Percentiles rank a stretch among this genome's conserved stretches.
These are phyloP conservation scores for Zygosaccharomyces gambellarensis DNA, from an alignment of 805 yeast species.

Conservation along the genomic window DNA sequence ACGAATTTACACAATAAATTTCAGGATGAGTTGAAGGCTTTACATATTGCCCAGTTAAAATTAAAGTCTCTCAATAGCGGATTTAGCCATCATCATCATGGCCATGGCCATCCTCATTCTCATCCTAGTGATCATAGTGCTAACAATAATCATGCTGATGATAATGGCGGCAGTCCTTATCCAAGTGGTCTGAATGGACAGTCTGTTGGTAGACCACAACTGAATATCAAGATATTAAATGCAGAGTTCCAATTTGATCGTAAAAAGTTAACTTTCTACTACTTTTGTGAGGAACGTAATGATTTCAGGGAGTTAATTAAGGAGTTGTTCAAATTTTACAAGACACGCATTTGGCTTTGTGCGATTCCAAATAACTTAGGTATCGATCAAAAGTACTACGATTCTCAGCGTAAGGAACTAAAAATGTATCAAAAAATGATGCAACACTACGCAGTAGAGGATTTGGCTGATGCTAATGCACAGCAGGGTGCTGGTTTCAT, in stretches of 20 bases:
- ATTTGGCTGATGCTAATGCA: constrained; percentile 20
- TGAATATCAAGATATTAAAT: constrained; percentile 57
- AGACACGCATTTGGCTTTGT: constrained; percentile 79
- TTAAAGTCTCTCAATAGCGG: constrained; percentile 36
- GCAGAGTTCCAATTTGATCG: constrained; percentile 82
- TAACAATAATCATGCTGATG: background rate
- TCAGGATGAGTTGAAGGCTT: constrained; percentile 68
- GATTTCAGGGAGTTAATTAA: constrained; percentile 71
- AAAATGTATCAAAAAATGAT: constrained; percentile 34
- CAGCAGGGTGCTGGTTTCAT: constrained; percentile 15
- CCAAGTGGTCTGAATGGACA: constrained; percentile 34
- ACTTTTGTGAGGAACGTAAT: constrained; percentile 57
- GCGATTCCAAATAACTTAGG: constrained; percentile 47
- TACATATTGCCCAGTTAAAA: constrained; percentile 56
- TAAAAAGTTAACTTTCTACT: constrained; percentile 70
- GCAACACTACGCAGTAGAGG: constrained; percentile 29
- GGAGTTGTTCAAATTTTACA: constrained; percentile 68
- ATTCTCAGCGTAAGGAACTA: constrained; percentile 29
- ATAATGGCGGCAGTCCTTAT: constrained; percentile 9
- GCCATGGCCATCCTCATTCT: constrained; percentile 3
- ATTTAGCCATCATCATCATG: constrained; percentile 19
- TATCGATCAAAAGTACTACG: constrained; percentile 31
- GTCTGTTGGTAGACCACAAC: constrained; percentile 28
- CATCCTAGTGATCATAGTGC: background rate
- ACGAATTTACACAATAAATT: constrained; percentile 57